Percentiles rank a stretch among this genome's conserved stretches.
phyloP scores from a whole-genome alignment of 495 filamentous ascomycete genomes.

The Baudoinia panamericana region DNA sequence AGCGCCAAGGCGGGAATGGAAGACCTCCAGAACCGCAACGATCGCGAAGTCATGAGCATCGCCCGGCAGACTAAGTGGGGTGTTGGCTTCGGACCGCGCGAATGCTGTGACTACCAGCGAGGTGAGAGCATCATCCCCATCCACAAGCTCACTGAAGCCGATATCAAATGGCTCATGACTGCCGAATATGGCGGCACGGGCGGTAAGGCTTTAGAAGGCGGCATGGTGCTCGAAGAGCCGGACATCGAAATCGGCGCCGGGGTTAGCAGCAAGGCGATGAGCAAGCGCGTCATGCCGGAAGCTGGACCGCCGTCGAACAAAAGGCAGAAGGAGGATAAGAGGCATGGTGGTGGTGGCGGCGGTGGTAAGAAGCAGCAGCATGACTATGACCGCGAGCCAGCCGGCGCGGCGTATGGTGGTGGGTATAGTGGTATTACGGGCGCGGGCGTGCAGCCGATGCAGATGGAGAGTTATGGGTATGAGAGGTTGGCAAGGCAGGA shows the following conservation, averaged over 20 bases:
- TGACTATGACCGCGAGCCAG: conserved; percentile 16
- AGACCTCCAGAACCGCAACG: conserved; percentile 51
- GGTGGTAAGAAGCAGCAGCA: conserved; percentile 25
- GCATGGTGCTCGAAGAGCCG: conserved; percentile 88
- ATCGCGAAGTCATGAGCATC: conserved; percentile 60
- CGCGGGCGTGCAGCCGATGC: conserved; percentile 19
- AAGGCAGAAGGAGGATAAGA: conserved; percentile 4
- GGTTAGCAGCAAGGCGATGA: conserved; percentile 73
- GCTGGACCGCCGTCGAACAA: conserved; percentile 4
- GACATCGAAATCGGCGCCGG: conserved; percentile 97
- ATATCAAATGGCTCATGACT: conserved; percentile 92
- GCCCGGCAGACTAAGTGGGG: conserved; percentile 92
- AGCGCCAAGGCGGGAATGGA: conserved; percentile 86
- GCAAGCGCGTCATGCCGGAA: conserved; percentile 12
- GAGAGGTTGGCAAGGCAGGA: conserved; percentile 31
- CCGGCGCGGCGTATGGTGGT: conserved; percentile 24
- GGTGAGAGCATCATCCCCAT: conserved; percentile 92
- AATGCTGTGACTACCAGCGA: conserved; percentile 89
- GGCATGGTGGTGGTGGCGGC: conserved; percentile 4
- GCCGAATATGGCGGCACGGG: conserved; percentile 90
- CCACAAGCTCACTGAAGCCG: conserved; percentile 81
- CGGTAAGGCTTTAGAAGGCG: conserved; percentile 62
- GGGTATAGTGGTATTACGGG: neutral
- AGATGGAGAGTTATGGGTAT: conserved; percentile 36
- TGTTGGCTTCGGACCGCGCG: conserved; percentile 91